Evolutionary conservation across 2,329 filamentous ascomycete species (phyloP).

Genomic region (Ophiostoma fasciatum): DNA sequence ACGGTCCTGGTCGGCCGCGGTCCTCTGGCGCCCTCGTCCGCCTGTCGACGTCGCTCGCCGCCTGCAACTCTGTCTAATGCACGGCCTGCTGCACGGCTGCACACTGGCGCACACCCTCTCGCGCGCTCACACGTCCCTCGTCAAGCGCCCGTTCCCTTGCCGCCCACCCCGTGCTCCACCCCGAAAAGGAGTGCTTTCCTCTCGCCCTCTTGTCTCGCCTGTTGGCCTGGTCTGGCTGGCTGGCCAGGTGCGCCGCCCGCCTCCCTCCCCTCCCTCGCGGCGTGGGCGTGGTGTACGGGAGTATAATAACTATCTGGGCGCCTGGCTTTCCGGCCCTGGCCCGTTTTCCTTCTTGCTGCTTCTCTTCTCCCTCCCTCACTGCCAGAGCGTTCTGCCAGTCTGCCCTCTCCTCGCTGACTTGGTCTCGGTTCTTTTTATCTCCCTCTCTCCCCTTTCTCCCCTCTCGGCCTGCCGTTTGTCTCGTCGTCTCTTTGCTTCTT

Average conservation of each 20-base stretch:
- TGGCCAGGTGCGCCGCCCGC: no score
- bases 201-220: not conserved
- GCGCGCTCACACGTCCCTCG: not conserved
- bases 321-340: conserved; percentile 1
- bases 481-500: not conserved
- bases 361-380: conserved; percentile 3
- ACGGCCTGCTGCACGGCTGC: not conserved
- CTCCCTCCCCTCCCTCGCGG: not conserved
- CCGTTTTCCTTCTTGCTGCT: conserved; percentile 1
- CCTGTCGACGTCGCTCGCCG: not conserved
- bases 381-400: not conserved
- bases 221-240: not conserved
- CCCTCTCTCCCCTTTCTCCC: conserved; percentile 4
- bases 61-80: conserved; percentile 1
- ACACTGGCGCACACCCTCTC: conserved; percentile 1
- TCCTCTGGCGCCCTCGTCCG: not conserved
- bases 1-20: not conserved
- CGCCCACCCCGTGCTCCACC: conserved; percentile 6
- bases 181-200: not conserved
- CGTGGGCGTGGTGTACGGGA: not conserved
- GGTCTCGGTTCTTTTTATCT: conserved; percentile 1
- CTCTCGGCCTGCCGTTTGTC: not conserved
- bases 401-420: not conserved
- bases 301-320: conserved; percentile 4
- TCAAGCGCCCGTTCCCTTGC: conserved; percentile 3